A percentile compares a stretch with the other conserved stretches of the same genome.
Evolutionary conservation across 176 grass and related monocot genomes (phyloP).

Genomic region (Elaeis guineensis): DNA sequence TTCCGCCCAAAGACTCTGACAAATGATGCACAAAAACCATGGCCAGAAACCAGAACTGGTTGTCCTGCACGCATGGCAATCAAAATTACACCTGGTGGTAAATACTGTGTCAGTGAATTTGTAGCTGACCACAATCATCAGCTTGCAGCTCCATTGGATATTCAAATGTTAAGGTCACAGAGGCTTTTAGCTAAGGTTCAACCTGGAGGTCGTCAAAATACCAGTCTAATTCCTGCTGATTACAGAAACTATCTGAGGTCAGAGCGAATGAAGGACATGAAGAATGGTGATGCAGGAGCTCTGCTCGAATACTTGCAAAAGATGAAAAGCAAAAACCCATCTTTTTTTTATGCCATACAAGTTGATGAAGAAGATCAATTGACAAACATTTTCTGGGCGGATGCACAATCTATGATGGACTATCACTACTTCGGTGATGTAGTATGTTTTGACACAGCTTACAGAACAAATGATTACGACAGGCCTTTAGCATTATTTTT

Average conservation of each 20-base stretch:
- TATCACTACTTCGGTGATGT: slow-evolving; percentile 75
- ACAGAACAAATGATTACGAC: slow-evolving; percentile 45
- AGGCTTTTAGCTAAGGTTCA: slow-evolving; percentile 62
- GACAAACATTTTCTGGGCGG: slow-evolving; percentile 74
- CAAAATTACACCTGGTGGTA: too few species aligned
- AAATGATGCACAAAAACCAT: slow-evolving; percentile 48
- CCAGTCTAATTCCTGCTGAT: slow-evolving; percentile 55
- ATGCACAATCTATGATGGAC: slow-evolving; percentile 63
- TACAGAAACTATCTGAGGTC: slow-evolving; percentile 77
- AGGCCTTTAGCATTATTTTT: slow-evolving; percentile 65
- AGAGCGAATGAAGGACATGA: slow-evolving; percentile 37
- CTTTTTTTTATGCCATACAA: slow-evolving; percentile 82
- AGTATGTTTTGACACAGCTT: slow-evolving; percentile 72
- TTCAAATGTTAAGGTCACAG: slow-evolving; percentile 66
- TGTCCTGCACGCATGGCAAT: too few species aligned
- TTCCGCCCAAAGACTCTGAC: slow-evolving; percentile 44
- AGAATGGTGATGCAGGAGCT: slow-evolving; percentile 45
- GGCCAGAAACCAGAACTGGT: slow-evolving; percentile 63
- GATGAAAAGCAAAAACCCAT: slow-evolving; percentile 67
- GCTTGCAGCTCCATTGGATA: slow-evolving; percentile 54
- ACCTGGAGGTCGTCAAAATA: slow-evolving; percentile 38
- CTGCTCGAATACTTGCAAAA: slow-evolving; percentile 75
- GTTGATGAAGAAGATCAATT: slow-evolving; percentile 77
- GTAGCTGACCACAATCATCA: slow-evolving; percentile 79
- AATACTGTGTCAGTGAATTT: slow-evolving; percentile 66